Base-by-base conservation (phyloP, 768 basidiomycete genomes). In the Mycena belliarum region DNA sequence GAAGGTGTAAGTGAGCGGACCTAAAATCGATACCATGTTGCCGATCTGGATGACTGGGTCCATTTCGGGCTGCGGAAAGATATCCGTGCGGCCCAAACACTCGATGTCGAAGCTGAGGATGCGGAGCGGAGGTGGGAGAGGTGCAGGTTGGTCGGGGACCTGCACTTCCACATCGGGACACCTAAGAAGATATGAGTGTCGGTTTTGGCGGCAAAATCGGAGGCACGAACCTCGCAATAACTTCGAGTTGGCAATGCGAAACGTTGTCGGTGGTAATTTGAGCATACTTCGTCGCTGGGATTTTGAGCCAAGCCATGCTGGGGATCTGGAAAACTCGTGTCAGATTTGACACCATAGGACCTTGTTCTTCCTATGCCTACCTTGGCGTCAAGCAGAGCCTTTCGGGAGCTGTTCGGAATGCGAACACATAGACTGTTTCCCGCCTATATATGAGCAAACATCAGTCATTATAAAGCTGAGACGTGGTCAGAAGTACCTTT, bases 11-110 rank as follows among this genome's bases (percentile, higher is more conserved):
- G 11, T n/a, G 24, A 33, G 29, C 35, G 41, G 40, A 60, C 62
- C 60, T 24, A 48, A 26, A 24, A 37, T 37, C n/a, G 53, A 57
- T n/a, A 66, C 43, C 47, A 68, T 58, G 51, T 59, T 60, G 4
- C 60, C 49, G 29, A 68, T 68, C 29, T 66, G 66, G 26, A 64
- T 53, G 14, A 66, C 63, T 1, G 56, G 20, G 21, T 66, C 61
- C 4, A 25, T 37, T 20, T 40, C 41, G 24, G 61, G 42, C 40
- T 56, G 9, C 12, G 59, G 55, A 43, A 49, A 53, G 9, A 41
- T 9, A 14, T 38, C 44, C 12, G 47, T 32, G 35, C 50, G 29
- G 18, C 24, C 35, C 25, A 52, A 42, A 20, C 48, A 49, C 44
- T 59, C 57, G n/a, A 59, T 28, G 24, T 59, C 57, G 26, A 59